A percentile compares a stretch with the other conserved stretches of the same genome.
These are phyloP conservation scores for Eimeria maxima DNA, from an alignment of 169 alveolate genomes.

Conservation along the genomic window DNA sequence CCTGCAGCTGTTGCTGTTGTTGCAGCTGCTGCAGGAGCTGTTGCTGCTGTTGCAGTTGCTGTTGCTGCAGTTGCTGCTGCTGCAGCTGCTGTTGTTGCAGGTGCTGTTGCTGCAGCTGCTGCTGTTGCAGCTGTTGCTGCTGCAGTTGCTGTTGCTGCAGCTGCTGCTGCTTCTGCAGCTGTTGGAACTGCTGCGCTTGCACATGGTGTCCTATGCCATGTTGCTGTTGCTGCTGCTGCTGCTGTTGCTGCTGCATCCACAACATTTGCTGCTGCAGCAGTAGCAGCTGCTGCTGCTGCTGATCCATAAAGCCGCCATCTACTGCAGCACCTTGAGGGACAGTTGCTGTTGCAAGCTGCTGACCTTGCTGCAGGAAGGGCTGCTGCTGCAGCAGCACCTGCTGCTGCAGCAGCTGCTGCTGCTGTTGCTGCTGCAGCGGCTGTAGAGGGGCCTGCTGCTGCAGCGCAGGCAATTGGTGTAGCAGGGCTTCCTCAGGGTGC, in stretches of 20 bases:
- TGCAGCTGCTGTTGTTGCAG: not conserved
- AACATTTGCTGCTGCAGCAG: not conserved
- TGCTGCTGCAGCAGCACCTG: constrained; percentile 39
- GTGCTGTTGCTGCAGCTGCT: no score
- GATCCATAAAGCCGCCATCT: not conserved
- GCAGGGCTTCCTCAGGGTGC: not conserved
- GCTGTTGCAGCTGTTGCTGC: not conserved
- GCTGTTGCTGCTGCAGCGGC: constrained; percentile 32
- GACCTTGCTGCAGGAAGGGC: constrained; percentile 23
- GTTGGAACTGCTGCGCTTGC: not conserved
- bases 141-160: constrained; percentile 6
- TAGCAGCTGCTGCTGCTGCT: constrained; percentile 10
- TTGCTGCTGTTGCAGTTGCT: not conserved
- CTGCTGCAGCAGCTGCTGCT: constrained; percentile 48
- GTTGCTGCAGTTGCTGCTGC: not conserved
- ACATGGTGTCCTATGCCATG: not conserved
- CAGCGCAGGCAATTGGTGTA: not conserved
- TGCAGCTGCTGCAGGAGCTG: not conserved
- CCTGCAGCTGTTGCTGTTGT: not conserved
- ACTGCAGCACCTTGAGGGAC: not conserved
- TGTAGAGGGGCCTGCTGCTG: not conserved
- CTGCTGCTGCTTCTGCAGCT: not conserved
- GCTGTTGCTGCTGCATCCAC: constrained; percentile 16
- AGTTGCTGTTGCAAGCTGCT: not conserved
- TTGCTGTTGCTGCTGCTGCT: not conserved